These are phyloP conservation scores for Metschnikowia lachancei DNA, from an alignment of 805 yeast genomes.

Conservation along the genomic window DNA sequence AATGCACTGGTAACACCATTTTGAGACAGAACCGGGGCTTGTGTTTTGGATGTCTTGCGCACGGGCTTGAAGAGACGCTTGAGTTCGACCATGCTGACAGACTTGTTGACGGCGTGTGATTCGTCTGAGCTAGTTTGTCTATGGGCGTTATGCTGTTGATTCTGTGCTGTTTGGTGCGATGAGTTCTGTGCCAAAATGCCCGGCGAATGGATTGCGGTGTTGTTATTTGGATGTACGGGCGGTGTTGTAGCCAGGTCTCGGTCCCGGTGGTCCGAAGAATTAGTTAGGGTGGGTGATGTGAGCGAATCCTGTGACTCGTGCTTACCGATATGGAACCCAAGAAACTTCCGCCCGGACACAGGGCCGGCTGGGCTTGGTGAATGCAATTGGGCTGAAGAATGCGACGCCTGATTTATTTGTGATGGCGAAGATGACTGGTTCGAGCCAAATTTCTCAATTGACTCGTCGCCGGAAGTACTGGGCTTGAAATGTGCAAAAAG, in stretches of 20 bases:
- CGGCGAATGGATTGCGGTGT: slow-evolving; percentile 9
- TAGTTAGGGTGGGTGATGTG: slow-evolving; percentile 35
- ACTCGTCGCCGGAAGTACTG: slow-evolving; percentile 19
- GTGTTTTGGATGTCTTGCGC: slow-evolving; percentile 28
- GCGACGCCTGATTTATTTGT: slow-evolving; percentile 13
- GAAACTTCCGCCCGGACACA: slow-evolving; percentile 21
- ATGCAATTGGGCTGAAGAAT: not conserved
- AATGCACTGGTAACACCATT: not conserved
- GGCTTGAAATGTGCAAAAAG: slow-evolving; percentile 40
- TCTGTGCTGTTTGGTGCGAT: slow-evolving; percentile 6
- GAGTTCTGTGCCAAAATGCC: slow-evolving; percentile 11
- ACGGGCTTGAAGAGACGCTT: slow-evolving; percentile 69
- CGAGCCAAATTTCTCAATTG: slow-evolving; percentile 24
- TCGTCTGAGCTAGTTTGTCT: slow-evolving; percentile 12
- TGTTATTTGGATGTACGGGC: not conserved
- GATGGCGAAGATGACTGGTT: slow-evolving; percentile 20
- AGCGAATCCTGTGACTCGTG: slow-evolving; percentile 40
- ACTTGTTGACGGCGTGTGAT: slow-evolving; percentile 32
- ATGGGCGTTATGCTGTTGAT: slow-evolving; percentile 1
- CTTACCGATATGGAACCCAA: slow-evolving; percentile 42
- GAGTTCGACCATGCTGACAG: slow-evolving; percentile 64
- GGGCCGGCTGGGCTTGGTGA: not conserved
- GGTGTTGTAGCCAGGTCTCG: not conserved
- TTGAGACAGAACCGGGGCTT: not conserved
- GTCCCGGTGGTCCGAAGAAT: slow-evolving; percentile 27